Percentiles rank a stretch among this genome's conserved stretches.
Conservation (phyloP, 2,329 filamentous ascomycete species). For the Rhexocercosporidium sp. region DNA sequence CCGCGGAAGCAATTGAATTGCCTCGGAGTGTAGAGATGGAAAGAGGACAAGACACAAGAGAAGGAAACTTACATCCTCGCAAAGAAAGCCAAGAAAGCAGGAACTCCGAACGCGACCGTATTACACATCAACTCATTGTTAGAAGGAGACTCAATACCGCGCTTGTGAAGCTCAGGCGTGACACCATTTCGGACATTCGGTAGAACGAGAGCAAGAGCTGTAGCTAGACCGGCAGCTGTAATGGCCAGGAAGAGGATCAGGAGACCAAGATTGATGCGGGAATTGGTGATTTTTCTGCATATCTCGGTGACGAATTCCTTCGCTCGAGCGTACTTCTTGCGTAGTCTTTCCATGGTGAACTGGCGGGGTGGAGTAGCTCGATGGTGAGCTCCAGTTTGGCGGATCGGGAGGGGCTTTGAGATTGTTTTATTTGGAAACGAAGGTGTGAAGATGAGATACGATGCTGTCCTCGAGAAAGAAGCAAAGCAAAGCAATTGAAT, state of each 20-base stretch:
- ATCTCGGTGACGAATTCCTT: no score
- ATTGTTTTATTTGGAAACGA: no score
- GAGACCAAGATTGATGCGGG: background rate
- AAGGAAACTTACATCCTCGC: conserved; percentile 31
- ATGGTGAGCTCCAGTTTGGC: background rate
- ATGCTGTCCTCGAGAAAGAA: background rate
- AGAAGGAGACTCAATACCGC: conserved; percentile 27
- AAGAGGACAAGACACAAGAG: background rate
- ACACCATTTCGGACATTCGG: background rate
- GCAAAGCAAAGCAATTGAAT: background rate
- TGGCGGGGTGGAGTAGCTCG: background rate
- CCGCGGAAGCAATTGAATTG: background rate
- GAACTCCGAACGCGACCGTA: conserved; percentile 32
- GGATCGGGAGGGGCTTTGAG: background rate
- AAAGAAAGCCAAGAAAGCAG: conserved; percentile 25
- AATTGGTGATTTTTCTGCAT: background rate
- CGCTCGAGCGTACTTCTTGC: no score
- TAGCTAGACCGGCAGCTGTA: background rate
- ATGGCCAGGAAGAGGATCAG: background rate
- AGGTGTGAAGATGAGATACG: background rate
- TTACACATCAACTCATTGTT: conserved; percentile 31
- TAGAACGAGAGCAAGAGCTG: background rate
- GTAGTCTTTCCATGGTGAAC: no score
- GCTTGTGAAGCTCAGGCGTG: background rate
- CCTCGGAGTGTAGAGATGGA: background rate